Evolutionary conservation across 805 yeast genomes (phyloP).

Genomic region (Ogataea methanolica): DNA sequence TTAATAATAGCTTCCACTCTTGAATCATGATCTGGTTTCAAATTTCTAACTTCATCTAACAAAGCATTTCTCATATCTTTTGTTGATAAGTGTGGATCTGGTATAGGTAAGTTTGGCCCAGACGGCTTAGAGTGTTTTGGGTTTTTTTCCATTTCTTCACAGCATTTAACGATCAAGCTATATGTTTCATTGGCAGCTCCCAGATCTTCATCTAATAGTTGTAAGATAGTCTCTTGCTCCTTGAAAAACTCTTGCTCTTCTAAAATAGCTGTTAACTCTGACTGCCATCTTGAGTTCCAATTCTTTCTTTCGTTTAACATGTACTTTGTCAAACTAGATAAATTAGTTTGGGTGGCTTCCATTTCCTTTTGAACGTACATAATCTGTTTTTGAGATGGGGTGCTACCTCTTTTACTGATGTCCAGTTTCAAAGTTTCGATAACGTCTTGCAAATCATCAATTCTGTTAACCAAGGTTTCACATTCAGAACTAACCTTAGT

Average conservation of each 20-base stretch:
- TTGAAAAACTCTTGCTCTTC: constrained; percentile 93
- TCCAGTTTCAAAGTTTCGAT: constrained; percentile 87
- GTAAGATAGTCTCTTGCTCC: constrained; percentile 80
- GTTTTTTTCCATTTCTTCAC: constrained; percentile 68
- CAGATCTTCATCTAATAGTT: constrained; percentile 77
- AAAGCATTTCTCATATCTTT: constrained; percentile 70
- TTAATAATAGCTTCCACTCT: constrained; percentile 84
- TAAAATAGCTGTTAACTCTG: constrained; percentile 82
- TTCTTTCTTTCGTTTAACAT: constrained; percentile 69
- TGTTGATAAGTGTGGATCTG: constrained; percentile 56
- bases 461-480: constrained; percentile 66
- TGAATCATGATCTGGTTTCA: constrained; percentile 79
- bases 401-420: constrained; percentile 86
- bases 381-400: constrained; percentile 72
- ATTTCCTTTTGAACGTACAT: constrained; percentile 64
- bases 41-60: constrained; percentile 68
- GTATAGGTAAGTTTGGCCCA: constrained; percentile 34
- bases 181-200: constrained; percentile 78
- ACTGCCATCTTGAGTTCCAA: constrained; percentile 92
- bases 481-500: constrained; percentile 69
- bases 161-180: constrained; percentile 73
- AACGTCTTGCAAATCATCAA: constrained; percentile 88
- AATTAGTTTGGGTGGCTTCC: constrained; percentile 45
- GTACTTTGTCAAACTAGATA: constrained; percentile 53
- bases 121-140: constrained; percentile 31